Conservation (phyloP, 1,284 basidiomycete species). For the Sparassis latifolia region DNA sequence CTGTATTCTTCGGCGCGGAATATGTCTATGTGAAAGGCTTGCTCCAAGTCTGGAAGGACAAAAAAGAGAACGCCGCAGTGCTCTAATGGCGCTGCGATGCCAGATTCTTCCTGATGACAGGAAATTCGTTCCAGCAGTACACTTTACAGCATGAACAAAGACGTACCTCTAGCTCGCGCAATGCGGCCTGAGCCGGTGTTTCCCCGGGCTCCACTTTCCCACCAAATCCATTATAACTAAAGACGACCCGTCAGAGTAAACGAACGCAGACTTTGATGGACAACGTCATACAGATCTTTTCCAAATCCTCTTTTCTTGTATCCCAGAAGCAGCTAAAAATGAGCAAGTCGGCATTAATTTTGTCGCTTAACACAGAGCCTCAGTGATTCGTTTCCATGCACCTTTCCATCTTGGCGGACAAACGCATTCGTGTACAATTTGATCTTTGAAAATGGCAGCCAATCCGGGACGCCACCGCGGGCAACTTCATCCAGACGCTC, state of each 20-base stretch:
- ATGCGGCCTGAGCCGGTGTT: constrained; percentile 50
- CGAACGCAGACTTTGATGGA: not conserved
- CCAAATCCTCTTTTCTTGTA: constrained; percentile 72
- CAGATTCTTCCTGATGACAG: constrained; percentile 64
- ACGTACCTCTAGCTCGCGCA: constrained; percentile 55
- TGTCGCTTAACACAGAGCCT: no score
- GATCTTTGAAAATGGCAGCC: constrained; percentile 31
- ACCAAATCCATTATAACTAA: constrained; percentile 70
- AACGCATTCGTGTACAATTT: constrained; percentile 59
- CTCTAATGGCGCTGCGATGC: constrained; percentile 53
- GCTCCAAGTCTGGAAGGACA: constrained; percentile 39
- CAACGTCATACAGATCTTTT: constrained; percentile 40
- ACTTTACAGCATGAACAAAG: not conserved
- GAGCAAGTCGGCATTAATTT: not conserved
- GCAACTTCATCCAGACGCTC: no score
- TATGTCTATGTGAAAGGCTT: constrained; percentile 62
- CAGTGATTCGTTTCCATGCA: constrained; percentile 1
- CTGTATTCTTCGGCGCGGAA: constrained; percentile 50
- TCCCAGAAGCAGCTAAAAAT: constrained; percentile 48
- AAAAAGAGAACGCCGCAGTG: constrained; percentile 61
- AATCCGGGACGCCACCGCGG: constrained; percentile 32
- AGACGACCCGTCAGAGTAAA: not conserved
- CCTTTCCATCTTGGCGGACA: constrained; percentile 35
- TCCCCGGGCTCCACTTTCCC: constrained; percentile 68
- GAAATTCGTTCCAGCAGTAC: not conserved